Evolutionary conservation across 768 basidiomycete species (phyloP).

Genomic region (Heimioporus sp.): DNA sequence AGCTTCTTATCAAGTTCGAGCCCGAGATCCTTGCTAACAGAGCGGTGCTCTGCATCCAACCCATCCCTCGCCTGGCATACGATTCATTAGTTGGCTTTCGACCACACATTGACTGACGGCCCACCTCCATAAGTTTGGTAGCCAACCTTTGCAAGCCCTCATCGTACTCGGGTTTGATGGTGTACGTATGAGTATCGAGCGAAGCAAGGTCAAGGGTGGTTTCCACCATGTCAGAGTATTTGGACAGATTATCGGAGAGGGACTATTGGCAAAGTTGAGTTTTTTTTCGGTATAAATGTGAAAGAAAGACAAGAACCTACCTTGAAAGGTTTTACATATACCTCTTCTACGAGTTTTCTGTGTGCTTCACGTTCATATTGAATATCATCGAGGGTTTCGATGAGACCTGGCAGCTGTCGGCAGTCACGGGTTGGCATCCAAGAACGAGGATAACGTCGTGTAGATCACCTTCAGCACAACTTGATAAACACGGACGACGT

Average conservation of each 20-base stretch:
- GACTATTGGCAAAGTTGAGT: constrained; percentile 43
- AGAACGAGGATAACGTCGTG: too few species aligned
- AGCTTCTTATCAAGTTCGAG: constrained; percentile 93
- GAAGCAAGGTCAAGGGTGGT: constrained; percentile 90
- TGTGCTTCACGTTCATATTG: constrained; percentile 45
- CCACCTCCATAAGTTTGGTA: constrained; percentile 57
- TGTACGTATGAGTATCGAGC: constrained; percentile 80
- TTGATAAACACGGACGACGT: constrained; percentile 95
- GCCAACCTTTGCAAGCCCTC: constrained; percentile 66
- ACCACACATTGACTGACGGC: neutral
- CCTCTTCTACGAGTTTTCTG: constrained; percentile 59
- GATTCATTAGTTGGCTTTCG: neutral
- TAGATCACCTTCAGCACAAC: constrained; percentile 72
- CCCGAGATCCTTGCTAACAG: constrained; percentile 65
- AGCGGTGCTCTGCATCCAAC: constrained; percentile 77
- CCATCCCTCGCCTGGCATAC: constrained; percentile 59
- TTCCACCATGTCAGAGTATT: constrained; percentile 93
- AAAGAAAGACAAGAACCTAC: constrained; percentile 36
- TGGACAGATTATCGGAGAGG: constrained; percentile 57
- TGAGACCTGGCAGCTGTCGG: constrained; percentile 71
- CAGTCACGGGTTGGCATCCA: neutral
- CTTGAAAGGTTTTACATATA: constrained; percentile 60
- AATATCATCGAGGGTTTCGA: constrained; percentile 56
- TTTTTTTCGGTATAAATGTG: too few species aligned
- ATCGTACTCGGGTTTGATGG: constrained; percentile 93